These are phyloP conservation scores for Jatropha curcas DNA, from an alignment of 345 rosid species.

Conservation along the genomic window DNA sequence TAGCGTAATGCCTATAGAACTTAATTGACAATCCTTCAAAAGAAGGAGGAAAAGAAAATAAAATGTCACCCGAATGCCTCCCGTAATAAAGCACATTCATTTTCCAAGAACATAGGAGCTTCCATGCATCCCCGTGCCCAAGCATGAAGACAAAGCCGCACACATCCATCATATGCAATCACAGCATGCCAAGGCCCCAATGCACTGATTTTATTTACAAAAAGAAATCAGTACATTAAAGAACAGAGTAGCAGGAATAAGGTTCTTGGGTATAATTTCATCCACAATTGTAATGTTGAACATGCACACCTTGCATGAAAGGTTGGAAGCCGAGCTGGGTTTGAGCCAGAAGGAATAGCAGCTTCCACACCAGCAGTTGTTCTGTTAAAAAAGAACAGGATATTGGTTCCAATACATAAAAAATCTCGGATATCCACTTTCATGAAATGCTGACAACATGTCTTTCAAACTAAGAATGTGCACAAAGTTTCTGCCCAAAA, in stretches of 20 bases:
- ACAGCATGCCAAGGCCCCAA: constrained; percentile 98
- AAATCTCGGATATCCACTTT: neutral
- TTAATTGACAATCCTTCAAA: neutral
- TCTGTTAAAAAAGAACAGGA: constrained; percentile 35
- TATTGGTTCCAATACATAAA: neutral
- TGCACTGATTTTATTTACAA: constrained; percentile 49
- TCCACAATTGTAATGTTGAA: neutral
- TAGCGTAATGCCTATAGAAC: neutral
- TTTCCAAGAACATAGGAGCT: constrained; percentile 92
- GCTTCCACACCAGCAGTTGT: constrained; percentile 51
- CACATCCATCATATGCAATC: constrained; percentile 95
- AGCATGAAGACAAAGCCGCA: constrained; percentile 94
- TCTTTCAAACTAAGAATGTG: neutral
- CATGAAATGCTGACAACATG: neutral
- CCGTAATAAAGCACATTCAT: constrained; percentile 86
- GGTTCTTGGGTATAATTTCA: neutral
- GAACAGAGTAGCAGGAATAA: neutral
- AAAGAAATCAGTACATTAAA: neutral
- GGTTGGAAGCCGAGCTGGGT: constrained; percentile 75
- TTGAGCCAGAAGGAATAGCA: constrained; percentile 50
- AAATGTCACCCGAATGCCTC: constrained; percentile 79
- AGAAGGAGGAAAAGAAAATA: constrained; percentile 2
- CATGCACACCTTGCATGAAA: constrained; percentile 77
- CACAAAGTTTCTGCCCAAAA: neutral
- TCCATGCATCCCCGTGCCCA: constrained; percentile 99